These are phyloP conservation scores for Hyaloperonospora brassicae DNA, from an alignment of 352 stramenopile species.

Conservation along the genomic window DNA sequence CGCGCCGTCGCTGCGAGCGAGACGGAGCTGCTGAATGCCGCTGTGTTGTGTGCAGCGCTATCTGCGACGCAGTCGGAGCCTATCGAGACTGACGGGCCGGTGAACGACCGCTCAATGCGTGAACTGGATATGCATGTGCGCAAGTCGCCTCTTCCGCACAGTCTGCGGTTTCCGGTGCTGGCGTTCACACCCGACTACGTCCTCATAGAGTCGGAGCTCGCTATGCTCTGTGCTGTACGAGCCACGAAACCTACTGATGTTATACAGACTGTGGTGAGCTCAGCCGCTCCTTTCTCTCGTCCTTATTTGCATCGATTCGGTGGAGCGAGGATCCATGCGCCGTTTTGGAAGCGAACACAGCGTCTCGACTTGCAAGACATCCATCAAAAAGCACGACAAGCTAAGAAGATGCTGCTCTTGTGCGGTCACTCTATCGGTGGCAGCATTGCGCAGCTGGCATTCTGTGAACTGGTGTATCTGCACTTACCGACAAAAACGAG, in stretches of 20 bases:
- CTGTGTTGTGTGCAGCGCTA: conserved; percentile 64
- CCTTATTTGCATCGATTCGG: conserved; percentile 68
- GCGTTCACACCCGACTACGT: conserved; percentile 46
- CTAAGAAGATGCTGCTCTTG: conserved; percentile 59
- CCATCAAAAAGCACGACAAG: conserved; percentile 35
- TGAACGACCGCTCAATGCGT: conserved; percentile 16
- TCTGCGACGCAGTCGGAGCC: conserved; percentile 26
- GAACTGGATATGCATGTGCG: conserved; percentile 52
- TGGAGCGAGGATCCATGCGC: conserved; percentile 61
- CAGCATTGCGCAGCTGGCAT: conserved; percentile 70
- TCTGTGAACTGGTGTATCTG: conserved; percentile 72
- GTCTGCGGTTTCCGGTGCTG: conserved; percentile 46
- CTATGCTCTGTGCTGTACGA: conserved; percentile 60
- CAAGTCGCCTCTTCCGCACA: conserved; percentile 60
- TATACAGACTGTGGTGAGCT: conserved; percentile 62
- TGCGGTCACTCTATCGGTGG: conserved; percentile 79
- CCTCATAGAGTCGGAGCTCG: conserved; percentile 50
- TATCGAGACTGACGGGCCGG: conserved; percentile 11
- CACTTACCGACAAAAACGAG: conserved; percentile 41
- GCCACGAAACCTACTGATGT: conserved; percentile 53
- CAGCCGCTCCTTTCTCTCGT: conserved; percentile 48
- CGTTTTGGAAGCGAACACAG: conserved; percentile 68
- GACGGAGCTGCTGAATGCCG: conserved; percentile 64
- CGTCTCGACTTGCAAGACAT: conserved; percentile 47
- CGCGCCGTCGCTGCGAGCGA: conserved; percentile 39